Conservation (phyloP, 1,139 yeast species). For the Blastobotrys petasosporus region DNA sequence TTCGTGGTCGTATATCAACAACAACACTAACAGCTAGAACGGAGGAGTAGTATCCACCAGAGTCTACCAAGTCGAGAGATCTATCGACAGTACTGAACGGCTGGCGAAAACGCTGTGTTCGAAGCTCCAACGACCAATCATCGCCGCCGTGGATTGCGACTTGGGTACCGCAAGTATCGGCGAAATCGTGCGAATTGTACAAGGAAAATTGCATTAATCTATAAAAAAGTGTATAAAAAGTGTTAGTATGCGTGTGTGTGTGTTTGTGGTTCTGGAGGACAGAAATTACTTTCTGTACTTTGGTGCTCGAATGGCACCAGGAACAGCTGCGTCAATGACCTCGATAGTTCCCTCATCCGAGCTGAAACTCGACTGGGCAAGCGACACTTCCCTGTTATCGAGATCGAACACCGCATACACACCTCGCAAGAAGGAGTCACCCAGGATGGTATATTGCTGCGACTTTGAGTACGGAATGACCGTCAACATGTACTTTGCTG, state of each 20-base stretch:
- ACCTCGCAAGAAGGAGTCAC: constrained; percentile 62
- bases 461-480: constrained; percentile 13
- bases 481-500: constrained; percentile 14
- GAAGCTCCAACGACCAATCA: constrained; percentile 18
- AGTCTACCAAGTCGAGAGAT: constrained; percentile 15
- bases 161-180: neutral
- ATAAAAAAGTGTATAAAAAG: neutral
- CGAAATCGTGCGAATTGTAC: neutral
- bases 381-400: constrained; percentile 49
- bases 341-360: constrained; percentile 22
- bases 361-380: constrained; percentile 41
- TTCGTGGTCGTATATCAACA: neutral
- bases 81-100: constrained; percentile 21
- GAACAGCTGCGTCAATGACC: constrained; percentile 26
- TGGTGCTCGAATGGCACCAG: constrained; percentile 29
- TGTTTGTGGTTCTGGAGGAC: neutral
- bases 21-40: constrained; percentile 1
- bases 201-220: neutral
- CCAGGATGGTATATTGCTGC: constrained; percentile 41
- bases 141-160: constrained; percentile 13
- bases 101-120: constrained; percentile 17
- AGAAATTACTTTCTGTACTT: constrained; percentile 7
- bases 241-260: neutral
- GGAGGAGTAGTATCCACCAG: constrained; percentile 13
- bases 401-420: constrained; percentile 70